A percentile compares a stretch with the other conserved stretches of the same genome.
Evolutionary conservation across 2,329 filamentous ascomycete species (phyloP).

Genomic region (Ceratocystis huliohia): DNA sequence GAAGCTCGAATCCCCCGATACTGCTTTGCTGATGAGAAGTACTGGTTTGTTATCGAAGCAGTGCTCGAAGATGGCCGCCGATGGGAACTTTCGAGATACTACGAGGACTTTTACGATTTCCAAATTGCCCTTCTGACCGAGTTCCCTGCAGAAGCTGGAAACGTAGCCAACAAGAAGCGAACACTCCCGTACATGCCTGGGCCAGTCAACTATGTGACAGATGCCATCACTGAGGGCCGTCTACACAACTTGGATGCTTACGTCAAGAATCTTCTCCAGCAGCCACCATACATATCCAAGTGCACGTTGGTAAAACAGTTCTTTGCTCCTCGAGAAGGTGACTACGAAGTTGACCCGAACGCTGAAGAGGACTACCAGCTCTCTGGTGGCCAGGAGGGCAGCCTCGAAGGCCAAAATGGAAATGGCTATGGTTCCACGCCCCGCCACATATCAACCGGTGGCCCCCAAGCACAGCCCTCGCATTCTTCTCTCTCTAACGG

Average conservation of each 20-base stretch:
- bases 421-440: conserved; percentile 41
- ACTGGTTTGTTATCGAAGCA: conserved; percentile 96
- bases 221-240: conserved; percentile 86
- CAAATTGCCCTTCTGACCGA: conserved; percentile 88
- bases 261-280: conserved; percentile 75
- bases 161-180: conserved; percentile 63
- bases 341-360: conserved; percentile 80
- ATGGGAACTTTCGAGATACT: conserved; percentile 89
- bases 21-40: conserved; percentile 93
- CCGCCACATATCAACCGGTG: conserved; percentile 30
- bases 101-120: conserved; percentile 98
- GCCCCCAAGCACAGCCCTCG: conserved; percentile 30
- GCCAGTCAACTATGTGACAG: conserved; percentile 94
- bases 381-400: conserved; percentile 32
- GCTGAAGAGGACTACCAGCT: conserved; percentile 66
- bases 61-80: conserved; percentile 78
- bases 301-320: conserved; percentile 79
- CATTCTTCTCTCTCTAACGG: conserved; percentile 35
- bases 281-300: conserved; percentile 72
- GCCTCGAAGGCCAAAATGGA: conserved; percentile 36
- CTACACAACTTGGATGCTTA: conserved; percentile 90
- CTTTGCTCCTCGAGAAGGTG: conserved; percentile 77
- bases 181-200: conserved; percentile 95
- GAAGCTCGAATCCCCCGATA: conserved; percentile 80
- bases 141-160: conserved; percentile 86